A percentile compares a stretch with the other conserved stretches of the same genome.
Evolutionary conservation across 768 basidiomycete genomes (phyloP).

Genomic region (Tylopilus rubrobrunneus): DNA sequence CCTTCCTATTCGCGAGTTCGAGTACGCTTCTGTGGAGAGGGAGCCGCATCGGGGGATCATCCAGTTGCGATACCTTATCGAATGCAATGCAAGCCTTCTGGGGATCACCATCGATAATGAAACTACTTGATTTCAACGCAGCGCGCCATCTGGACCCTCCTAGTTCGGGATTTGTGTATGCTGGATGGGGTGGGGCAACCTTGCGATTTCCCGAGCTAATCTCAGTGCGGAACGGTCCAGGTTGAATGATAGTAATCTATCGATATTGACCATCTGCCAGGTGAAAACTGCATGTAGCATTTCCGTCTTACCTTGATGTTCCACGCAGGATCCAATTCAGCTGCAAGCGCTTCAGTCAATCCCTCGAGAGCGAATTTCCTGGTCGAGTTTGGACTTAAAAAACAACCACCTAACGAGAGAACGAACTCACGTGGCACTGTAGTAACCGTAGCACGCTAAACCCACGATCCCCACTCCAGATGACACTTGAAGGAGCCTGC

Average conservation of each 20-base stretch:
- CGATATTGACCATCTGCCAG: background rate
- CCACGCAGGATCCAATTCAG: constrained; percentile 14
- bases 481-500: constrained; percentile 34
- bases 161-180: constrained; percentile 15
- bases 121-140: background rate
- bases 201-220: background rate
- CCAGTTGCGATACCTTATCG: constrained; percentile 17
- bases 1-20: constrained; percentile 7
- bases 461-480: constrained; percentile 23
- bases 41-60: constrained; percentile 21
- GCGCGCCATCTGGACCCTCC: constrained; percentile 6
- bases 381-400: background rate
- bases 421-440: constrained; percentile 25
- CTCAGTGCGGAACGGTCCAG: constrained; percentile 17
- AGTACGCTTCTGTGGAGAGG: constrained; percentile 14
- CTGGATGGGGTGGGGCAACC: constrained; percentile 8
- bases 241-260: constrained; percentile 23
- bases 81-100: constrained; percentile 20
- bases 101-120: constrained; percentile 10
- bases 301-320: constrained; percentile 15
- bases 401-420: background rate
- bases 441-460: constrained; percentile 11
- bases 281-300: background rate
- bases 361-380: constrained; percentile 27
- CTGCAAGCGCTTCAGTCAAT: constrained; percentile 20